Conservation (phyloP, 225 moss, liverwort and hornwort genomes). For the Pleurozium schreberi region DNA sequence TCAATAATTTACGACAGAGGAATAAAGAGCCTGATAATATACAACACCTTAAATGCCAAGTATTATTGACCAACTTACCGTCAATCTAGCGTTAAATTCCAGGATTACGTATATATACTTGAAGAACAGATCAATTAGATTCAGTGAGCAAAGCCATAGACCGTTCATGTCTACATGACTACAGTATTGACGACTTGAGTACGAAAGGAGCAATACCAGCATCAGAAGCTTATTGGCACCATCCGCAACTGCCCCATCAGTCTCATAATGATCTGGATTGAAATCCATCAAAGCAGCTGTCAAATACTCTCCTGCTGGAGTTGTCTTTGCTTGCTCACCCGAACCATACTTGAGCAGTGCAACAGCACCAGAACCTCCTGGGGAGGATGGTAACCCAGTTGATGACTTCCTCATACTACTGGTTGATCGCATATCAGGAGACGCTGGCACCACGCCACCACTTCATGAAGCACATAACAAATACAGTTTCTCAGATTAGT, state of each 20-base stretch:
- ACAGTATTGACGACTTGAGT: neutral
- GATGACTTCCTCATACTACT: conserved; percentile 33
- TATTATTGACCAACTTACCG: neutral
- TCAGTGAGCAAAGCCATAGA: neutral
- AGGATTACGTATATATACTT: neutral
- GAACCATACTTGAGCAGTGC: conserved; percentile 51
- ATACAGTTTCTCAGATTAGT: neutral
- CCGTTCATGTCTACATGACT: neutral
- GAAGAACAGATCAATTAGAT: neutral
- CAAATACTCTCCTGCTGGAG: conserved; percentile 96
- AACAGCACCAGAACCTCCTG: conserved; percentile 45
- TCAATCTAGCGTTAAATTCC: neutral
- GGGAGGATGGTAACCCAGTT: conserved; percentile 39
- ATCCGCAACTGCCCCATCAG: conserved; percentile 81
- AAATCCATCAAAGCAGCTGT: conserved; percentile 93
- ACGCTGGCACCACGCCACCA: conserved; percentile 10
- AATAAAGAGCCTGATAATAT: neutral
- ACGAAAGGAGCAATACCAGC: conserved; percentile 39
- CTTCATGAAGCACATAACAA: neutral
- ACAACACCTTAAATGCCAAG: neutral
- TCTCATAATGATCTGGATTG: conserved; percentile 83
- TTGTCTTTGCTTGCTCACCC: conserved; percentile 54
- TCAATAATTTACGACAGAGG: neutral
- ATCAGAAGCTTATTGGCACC: conserved; percentile 95
- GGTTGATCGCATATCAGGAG: conserved; percentile 37